Base-by-base conservation (phyloP, 2,329 filamentous ascomycete species). In the Onygenales sp. region DNA sequence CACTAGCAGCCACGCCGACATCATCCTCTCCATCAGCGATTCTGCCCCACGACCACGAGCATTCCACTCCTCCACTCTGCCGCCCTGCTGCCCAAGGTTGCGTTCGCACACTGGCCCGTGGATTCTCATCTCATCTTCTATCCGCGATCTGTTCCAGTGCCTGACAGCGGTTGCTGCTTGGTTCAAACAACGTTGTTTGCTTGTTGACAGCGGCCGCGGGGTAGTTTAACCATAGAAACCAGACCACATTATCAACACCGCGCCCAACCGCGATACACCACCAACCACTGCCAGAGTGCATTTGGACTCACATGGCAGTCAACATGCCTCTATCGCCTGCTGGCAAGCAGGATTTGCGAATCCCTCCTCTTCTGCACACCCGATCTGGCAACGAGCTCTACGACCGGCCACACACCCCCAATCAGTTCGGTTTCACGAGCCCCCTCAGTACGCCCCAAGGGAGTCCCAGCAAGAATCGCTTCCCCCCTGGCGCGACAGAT, bases 401-500 rank as follows among this genome's bases (percentile, higher is more conserved):
- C 57, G 74, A 76, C 57, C 67, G 69, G 51, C 75, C 75, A 51
- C 71, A 69, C 32, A 76, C 75, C 9, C 73, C 74, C 38, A 67
- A 66, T 17, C 63, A 65, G 10, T 61, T 68, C 66, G 73, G 66
- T 54, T 77, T 77, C 60, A 75, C 72, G 51, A 76, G 72, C 61
- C 75, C 75, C 7, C 58, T 67, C 45, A 69, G 74, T 57, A 77
- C 75, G 4, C 75, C 75, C 27, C 72, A 74, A 55, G 75, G 75
- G n/a, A 77, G 75, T 55, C 75, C 75, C 27, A 77, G 75, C 70
- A 77, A 77, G 62, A 74, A 69, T 53, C 65, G 68, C 46, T 58
- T 72, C 51, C 75, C 75, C 17, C 75, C 75, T 8, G 75, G 75
- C 43, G 71, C 75, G 42, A 65, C 73, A 59, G 74, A 76, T 39